phyloP scores from a whole-genome alignment of 305 asterid genomes.

The Solanum chacoense region DNA sequence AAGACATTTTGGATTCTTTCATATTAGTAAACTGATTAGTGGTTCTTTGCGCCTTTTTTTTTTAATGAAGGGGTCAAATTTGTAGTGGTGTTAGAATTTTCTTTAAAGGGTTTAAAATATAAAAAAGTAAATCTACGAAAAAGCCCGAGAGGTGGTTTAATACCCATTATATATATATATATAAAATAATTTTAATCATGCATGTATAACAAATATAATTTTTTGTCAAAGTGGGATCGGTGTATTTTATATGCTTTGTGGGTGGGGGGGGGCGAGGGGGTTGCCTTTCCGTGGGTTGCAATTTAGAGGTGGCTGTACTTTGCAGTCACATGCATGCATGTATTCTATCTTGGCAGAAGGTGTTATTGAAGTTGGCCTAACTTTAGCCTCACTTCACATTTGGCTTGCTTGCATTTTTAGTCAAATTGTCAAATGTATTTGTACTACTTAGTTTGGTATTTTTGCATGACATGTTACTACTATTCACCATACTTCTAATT shows the following conservation, averaged over 20 bases:
- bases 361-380: constrained; percentile 29
- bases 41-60: neutral
- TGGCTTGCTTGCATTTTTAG: constrained; percentile 5
- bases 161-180: too few relatives aligned
- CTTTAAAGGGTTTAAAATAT: neutral
- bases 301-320: neutral
- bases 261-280: neutral
- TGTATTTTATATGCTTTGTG: neutral
- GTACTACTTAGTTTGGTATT: constrained; percentile 22
- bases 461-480: constrained; percentile 22
- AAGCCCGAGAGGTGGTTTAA: neutral
- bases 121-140: neutral
- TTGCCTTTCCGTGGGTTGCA: neutral
- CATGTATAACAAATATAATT: too few relatives aligned
- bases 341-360: neutral
- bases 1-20: neutral
- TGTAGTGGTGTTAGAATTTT: neutral
- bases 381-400: constrained; percentile 16
- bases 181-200: too few relatives aligned
- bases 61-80: neutral
- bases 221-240: too few relatives aligned
- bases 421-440: constrained; percentile 1
- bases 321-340: neutral
- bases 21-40: neutral
- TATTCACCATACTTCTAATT: constrained; percentile 13